A percentile compares a stretch with the other conserved stretches of the same genome.
Conservation (phyloP, 805 yeast species). For the Yamadazyma tumulicola region DNA sequence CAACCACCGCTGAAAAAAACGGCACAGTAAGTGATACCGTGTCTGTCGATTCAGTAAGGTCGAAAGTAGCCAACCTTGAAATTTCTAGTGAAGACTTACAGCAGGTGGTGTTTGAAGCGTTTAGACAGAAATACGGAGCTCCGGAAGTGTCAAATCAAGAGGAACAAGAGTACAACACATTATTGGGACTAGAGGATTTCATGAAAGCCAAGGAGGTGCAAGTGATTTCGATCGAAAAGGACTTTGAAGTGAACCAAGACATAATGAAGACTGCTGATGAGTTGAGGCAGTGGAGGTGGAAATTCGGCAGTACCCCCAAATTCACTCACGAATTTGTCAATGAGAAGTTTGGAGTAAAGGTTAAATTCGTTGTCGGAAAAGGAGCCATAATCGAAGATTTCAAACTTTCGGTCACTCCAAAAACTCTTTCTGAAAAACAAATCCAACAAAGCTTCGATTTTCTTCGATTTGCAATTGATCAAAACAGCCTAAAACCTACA, state of each 20-base stretch:
- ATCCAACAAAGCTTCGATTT: conserved; percentile 29
- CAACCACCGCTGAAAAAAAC: conserved; percentile 36
- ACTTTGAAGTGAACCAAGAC: conserved; percentile 33
- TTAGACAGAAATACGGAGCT: conserved; percentile 28
- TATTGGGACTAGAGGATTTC: conserved; percentile 32
- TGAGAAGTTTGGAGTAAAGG: conserved; percentile 24
- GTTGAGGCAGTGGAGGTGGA: conserved; percentile 68
- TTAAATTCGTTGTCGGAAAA: conserved; percentile 48
- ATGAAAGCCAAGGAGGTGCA: conserved; percentile 14
- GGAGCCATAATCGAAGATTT: conserved; percentile 23
- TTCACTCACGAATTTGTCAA: conserved; percentile 54
- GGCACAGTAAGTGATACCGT: conserved; percentile 47
- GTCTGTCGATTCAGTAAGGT: conserved; percentile 70
- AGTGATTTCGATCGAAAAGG: conserved; percentile 20
- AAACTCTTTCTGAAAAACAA: conserved; percentile 5
- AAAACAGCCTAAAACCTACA: conserved; percentile 15
- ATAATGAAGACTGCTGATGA: conserved; percentile 37
- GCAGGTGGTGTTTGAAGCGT: conserved; percentile 39
- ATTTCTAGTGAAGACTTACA: conserved; percentile 46
- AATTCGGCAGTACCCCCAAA: conserved; percentile 69
- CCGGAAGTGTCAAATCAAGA: conserved; percentile 10
- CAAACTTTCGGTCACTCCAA: conserved; percentile 13
- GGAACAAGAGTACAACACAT: conserved; percentile 26
- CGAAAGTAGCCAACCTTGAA: conserved; percentile 70
- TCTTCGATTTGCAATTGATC: conserved; percentile 23